These are phyloP conservation scores for Phylloporus sp. DNA, from an alignment of 768 basidiomycete genomes.

Conservation along the genomic window DNA sequence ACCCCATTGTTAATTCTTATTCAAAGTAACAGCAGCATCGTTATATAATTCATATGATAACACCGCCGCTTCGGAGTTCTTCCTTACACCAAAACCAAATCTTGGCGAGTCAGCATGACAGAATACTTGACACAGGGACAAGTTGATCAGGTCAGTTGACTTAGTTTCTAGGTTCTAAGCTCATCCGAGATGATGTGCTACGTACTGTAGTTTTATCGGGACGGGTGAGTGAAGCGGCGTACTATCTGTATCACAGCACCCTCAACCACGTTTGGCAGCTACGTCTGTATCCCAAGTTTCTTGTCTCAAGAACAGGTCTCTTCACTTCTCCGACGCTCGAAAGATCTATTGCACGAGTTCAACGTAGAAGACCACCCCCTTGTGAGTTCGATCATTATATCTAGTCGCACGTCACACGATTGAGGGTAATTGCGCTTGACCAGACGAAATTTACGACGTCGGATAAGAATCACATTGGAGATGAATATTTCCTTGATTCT, in stretches of 20 bases:
- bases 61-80: too few species aligned
- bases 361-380: constrained; percentile 73
- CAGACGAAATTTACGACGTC: constrained; percentile 88
- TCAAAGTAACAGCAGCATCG: background rate
- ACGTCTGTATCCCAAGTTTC: constrained; percentile 76
- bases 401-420: background rate
- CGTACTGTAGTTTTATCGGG: constrained; percentile 46
- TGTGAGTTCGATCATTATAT: constrained; percentile 38
- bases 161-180: background rate
- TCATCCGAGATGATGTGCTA: background rate
- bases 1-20: constrained; percentile 1
- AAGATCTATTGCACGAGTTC: constrained; percentile 76
- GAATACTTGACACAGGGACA: constrained; percentile 55
- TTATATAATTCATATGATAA: background rate
- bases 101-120: background rate
- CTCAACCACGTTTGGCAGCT: constrained; percentile 42
- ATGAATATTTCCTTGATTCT: constrained; percentile 88
- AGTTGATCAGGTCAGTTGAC: constrained; percentile 47
- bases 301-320: constrained; percentile 53
- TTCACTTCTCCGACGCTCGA: constrained; percentile 65
- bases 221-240: constrained; percentile 42
- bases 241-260: background rate
- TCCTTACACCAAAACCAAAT: background rate
- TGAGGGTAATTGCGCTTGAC: background rate
- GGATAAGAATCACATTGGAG: constrained; percentile 76